phyloP scores from a whole-genome alignment of 108 stramenopile genomes.

The Skeletonema potamos region DNA sequence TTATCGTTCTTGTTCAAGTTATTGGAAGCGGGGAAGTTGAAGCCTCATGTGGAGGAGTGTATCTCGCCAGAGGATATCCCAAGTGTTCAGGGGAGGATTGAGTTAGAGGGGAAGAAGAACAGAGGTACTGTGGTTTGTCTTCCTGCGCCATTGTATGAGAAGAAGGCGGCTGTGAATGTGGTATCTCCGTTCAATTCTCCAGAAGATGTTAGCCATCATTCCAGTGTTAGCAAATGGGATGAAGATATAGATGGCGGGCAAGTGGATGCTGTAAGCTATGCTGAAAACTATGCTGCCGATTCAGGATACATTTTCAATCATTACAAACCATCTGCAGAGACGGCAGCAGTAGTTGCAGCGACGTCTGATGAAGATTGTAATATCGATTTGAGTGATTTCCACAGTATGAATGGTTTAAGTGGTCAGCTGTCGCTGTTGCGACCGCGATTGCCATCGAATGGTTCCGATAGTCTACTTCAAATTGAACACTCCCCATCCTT shows the following conservation, averaged over 20 bases:
- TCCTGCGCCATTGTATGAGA: constrained; percentile 35
- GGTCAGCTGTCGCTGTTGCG: neutral
- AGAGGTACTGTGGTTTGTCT: constrained; percentile 27
- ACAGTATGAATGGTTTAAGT: neutral
- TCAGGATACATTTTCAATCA: neutral
- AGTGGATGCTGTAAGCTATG: neutral
- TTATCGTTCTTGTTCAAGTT: constrained; percentile 34
- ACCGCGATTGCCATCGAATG: neutral
- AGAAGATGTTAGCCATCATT: neutral
- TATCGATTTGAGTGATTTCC: neutral
- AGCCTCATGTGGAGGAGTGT: constrained; percentile 22
- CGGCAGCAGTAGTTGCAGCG: neutral
- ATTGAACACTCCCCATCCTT: neutral
- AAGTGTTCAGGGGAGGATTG: constrained; percentile 34
- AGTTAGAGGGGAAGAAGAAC: constrained; percentile 27
- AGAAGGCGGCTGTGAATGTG: constrained; percentile 1
- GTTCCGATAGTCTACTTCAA: neutral
- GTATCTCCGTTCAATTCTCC: neutral
- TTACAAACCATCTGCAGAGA: neutral
- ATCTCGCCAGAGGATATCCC: constrained; percentile 31
- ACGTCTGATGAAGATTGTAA: neutral
- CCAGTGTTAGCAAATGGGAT: neutral
- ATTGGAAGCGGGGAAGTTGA: constrained; percentile 20
- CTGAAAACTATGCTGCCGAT: neutral
- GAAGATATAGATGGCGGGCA: neutral